Base-by-base conservation (phyloP, 371 early-diverging fungal genomes). In the Rhizopus sp. region DNA sequence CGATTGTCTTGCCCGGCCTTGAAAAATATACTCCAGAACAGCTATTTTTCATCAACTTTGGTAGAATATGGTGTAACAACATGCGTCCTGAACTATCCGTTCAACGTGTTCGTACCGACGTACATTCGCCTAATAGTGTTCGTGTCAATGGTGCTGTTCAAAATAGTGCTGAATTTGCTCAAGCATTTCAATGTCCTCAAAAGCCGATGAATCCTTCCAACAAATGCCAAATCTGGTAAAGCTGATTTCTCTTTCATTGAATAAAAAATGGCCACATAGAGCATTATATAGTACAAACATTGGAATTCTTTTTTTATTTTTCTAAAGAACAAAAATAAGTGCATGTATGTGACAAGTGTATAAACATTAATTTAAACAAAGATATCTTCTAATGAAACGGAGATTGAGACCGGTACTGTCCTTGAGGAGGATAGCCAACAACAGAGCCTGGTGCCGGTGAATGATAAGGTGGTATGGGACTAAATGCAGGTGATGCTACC, bases 121-220 rank as follows among this genome's bases (percentile, higher is more conserved):
- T 70, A 0, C 85, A 85, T 55, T 68, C 85, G 2, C 83, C 86
- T 12, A 44, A 53, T 15, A 30, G 56, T 3, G 66, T 62, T 48
- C 74, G 87, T 35, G 81, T 84, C 38, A 82, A 79, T 51, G 86
- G 76, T n/a, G 82, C 70, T n/a, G 62, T 85, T 7, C 69, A 69
- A 46, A 87, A 88, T 55, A 75, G 76, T 2, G 37, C 32, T 17
- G 72, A 77, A 10, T 89, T 89, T 66, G 71, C 80, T 1, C 51
- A 73, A 13, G 83, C 79, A 5, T 89, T 83, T 65, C 53, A 70
- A 8, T 89, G 88, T 58, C 59, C 55, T 3, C 63, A 48, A 2
- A 53, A 34, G 7, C 62, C 62, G 1, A 78, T 81, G 79, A 79
- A 79, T 44, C 81, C 81, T 9, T 40, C 33, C 10, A 57, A 71